Evolutionary conservation across 257 asterid genomes (phyloP).

Genomic region (Capsicum chinense): DNA sequence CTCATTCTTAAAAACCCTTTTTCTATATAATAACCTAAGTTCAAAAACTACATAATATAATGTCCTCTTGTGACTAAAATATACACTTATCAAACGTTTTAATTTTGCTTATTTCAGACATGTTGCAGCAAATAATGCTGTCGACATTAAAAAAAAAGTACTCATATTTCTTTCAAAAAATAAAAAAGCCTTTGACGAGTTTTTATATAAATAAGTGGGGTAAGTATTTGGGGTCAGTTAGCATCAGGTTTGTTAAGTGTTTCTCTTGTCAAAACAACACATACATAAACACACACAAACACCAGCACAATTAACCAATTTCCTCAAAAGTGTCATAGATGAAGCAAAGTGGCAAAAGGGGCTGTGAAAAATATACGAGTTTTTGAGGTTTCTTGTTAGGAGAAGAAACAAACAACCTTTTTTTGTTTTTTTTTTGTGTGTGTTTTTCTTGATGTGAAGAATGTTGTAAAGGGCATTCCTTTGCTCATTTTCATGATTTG

Average conservation of each 20-base stretch:
- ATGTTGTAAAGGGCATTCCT: background rate
- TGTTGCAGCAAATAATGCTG: conserved; percentile 13
- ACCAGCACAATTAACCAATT: background rate
- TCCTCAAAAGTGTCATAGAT: conserved; percentile 8
- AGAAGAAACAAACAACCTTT: background rate
- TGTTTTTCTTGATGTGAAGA: background rate
- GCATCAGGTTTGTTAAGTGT: conserved; percentile 27
- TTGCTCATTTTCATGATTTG: background rate
- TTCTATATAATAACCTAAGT: background rate
- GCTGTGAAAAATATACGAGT: background rate
- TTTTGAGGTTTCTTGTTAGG: conserved; percentile 26
- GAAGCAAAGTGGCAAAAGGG: conserved; percentile 12
- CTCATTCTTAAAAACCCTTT: background rate
- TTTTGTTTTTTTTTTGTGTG: background rate
- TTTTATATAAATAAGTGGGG: conserved; percentile 18
- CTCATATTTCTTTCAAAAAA: background rate
- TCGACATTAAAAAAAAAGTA: background rate
- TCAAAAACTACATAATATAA: background rate
- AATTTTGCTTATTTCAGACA: conserved; percentile 17
- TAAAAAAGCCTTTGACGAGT: background rate
- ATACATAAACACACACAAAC: background rate
- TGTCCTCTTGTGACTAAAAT: conserved; percentile 4
- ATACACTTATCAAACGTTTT: conserved; percentile 10
- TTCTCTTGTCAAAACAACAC: conserved; percentile 24
- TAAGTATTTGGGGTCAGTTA: background rate